Conservation (phyloP, 148 eudicot species). For the Oxyria digyna region DNA sequence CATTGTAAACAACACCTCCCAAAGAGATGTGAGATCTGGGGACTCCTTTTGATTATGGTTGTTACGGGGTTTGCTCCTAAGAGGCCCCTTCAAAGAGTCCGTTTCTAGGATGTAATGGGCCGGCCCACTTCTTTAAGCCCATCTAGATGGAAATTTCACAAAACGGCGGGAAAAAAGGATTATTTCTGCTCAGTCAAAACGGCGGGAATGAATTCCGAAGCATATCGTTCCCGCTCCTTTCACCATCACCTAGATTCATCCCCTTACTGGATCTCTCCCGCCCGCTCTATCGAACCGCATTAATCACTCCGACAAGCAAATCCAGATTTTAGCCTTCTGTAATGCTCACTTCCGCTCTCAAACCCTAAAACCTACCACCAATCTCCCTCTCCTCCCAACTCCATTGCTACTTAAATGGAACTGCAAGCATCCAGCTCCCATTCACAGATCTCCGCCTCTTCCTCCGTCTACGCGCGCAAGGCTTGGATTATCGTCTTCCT, state of each 20-base stretch:
- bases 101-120: too few relatives aligned
- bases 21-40: too few relatives aligned
- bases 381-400: neutral
- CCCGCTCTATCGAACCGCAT: constrained; percentile 6
- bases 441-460: constrained; percentile 12
- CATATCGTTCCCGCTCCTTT: neutral
- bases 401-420: constrained; percentile 17
- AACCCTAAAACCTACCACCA: neutral
- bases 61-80: too few relatives aligned
- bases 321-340: neutral
- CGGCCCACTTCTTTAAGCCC: neutral
- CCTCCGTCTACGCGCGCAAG: constrained; percentile 18
- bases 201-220: constrained; percentile 18
- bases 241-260: neutral
- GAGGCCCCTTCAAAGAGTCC: too few relatives aligned
- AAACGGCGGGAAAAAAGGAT: neutral
- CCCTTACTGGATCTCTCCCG: neutral
- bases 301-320: neutral
- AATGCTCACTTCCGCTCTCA: neutral
- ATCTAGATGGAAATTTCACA: neutral
- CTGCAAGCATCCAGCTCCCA: neutral
- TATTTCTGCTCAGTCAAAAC: neutral
- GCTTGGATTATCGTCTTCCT: constrained; percentile 50
- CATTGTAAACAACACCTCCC: too few relatives aligned
- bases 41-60: too few relatives aligned